Evolutionary conservation across 2,329 filamentous ascomycete species (phyloP), one percentile per base, ranked within the genome.

Genomic region (Exophiala spinifera): DNA sequence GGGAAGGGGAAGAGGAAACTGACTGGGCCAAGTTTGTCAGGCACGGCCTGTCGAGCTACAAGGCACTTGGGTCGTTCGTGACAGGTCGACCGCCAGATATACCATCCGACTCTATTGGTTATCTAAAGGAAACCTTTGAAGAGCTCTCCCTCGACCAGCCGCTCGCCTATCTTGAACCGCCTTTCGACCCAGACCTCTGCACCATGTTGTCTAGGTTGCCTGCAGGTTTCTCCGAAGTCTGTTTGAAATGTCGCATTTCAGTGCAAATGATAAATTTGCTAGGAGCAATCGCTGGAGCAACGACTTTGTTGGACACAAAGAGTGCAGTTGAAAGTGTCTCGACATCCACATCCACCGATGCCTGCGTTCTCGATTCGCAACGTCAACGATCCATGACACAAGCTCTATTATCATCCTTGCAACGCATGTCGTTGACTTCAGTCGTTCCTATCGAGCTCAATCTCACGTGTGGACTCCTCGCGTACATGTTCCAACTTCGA

Each of bases 1-100:
- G 53, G 3, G 20, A 49, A 14, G 51, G 47, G 33, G 31, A 50
- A 19, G 54, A 52, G n/a, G 37, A 56, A 4, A 54, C 57, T 3
- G 49, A 48, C 19, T 63, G 61, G 60, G 15, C 53, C 17, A 55
- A 47, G 33, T 63, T 62, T 23, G 60, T 63, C 34, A 57, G 55
- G 28, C 47, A 39, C 31, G 60, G 61, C 3, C 45, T 63, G 28
- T 37, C 33, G 11, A 58, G 49, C 23, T 62, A 59, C 49, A 57
- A 59, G 42, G 54, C 54, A 8, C 46, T 63, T 13, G 60, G 55
- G 15, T 62, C 56, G 11, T 55, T 62, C 17, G 52, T 62, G 34
- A 62, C 60, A 14, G 61, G 61, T 8, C 49, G 53, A 28, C 49
- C 60, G 21, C 53, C 50, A 17, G 53, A 59, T n/a, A 31, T 56